phyloP scores from a whole-genome alignment of 2,329 filamentous ascomycete species.

The Fusarium coicis region DNA sequence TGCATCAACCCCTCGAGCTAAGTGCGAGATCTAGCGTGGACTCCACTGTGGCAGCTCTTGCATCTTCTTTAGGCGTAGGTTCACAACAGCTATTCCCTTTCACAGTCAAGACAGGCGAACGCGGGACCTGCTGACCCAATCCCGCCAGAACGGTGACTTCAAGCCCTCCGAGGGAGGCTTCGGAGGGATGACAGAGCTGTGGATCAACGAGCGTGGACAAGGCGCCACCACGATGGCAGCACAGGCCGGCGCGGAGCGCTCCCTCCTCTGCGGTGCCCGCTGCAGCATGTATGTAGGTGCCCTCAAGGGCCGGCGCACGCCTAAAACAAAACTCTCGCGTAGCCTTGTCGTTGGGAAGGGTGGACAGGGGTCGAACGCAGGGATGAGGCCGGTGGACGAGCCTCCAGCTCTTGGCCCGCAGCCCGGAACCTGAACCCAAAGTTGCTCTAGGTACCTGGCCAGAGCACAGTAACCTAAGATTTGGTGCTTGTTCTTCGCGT shows the following conservation, averaged over 20 bases:
- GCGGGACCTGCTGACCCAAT: constrained; percentile 27
- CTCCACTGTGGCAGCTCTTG: constrained; percentile 33
- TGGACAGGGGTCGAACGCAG: constrained; percentile 37
- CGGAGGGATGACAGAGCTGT: constrained; percentile 39
- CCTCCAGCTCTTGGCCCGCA: constrained; percentile 23
- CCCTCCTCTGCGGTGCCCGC: constrained; percentile 15
- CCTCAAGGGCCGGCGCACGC: constrained; percentile 25
- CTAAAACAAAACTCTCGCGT: constrained; percentile 42
- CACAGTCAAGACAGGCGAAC: constrained; percentile 25
- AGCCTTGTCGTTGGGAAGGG: constrained; percentile 42
- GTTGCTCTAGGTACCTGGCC: constrained; percentile 42
- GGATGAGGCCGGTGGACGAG: constrained; percentile 35
- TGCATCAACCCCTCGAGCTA: constrained; percentile 43
- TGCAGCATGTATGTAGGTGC: not conserved
- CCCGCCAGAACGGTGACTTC: constrained; percentile 34
- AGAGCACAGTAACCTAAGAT: constrained; percentile 18
- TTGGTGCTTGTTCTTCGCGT: constrained; percentile 17
- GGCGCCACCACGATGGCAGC: constrained; percentile 46
- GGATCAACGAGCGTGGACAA: constrained; percentile 35
- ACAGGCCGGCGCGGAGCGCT: constrained; percentile 40
- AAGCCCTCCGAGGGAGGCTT: constrained; percentile 37
- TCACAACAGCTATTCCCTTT: constrained; percentile 32
- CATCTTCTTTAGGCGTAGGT: constrained; percentile 29
- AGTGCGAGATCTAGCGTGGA: constrained; percentile 31
- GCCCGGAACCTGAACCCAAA: constrained; percentile 36